A percentile compares a stretch with the other conserved stretches of the same genome.
phyloP scores from a whole-genome alignment of 106 monocot genomes.

The Triglochin maritima region DNA sequence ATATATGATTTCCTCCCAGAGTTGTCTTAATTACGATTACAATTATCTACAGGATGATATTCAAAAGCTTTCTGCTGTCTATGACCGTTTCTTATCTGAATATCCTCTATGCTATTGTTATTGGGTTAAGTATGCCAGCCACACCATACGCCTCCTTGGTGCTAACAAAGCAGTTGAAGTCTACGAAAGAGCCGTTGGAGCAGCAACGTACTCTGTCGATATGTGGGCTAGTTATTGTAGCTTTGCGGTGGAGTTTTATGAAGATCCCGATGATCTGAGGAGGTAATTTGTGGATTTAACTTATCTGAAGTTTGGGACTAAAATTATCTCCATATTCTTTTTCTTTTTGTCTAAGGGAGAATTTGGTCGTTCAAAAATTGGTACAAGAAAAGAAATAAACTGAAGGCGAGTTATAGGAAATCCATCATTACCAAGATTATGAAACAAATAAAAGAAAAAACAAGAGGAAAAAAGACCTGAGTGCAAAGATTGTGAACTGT shows the following conservation, averaged over 20 bases:
- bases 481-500: no score
- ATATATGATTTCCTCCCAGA: neutral
- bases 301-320: neutral
- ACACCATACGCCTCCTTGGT: constrained; percentile 33
- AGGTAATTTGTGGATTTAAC: constrained; percentile 32
- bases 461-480: no score
- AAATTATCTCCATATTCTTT: neutral
- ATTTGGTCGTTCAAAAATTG: no score
- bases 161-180: constrained; percentile 42
- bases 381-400: no score
- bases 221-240: constrained; percentile 72
- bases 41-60: constrained; percentile 46
- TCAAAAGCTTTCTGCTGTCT: constrained; percentile 34
- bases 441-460: no score
- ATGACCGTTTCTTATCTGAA: constrained; percentile 57
- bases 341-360: no score
- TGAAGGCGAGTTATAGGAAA: no score
- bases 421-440: no score
- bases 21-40: neutral
- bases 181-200: constrained; percentile 63
- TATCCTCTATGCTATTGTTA: constrained; percentile 81
- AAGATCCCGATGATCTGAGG: constrained; percentile 65
- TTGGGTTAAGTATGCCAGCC: constrained; percentile 70
- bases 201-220: constrained; percentile 54
- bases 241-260: constrained; percentile 47